phyloP scores from a whole-genome alignment of 2,329 filamentous ascomycete genomes.

The Dactylellina sp. region DNA sequence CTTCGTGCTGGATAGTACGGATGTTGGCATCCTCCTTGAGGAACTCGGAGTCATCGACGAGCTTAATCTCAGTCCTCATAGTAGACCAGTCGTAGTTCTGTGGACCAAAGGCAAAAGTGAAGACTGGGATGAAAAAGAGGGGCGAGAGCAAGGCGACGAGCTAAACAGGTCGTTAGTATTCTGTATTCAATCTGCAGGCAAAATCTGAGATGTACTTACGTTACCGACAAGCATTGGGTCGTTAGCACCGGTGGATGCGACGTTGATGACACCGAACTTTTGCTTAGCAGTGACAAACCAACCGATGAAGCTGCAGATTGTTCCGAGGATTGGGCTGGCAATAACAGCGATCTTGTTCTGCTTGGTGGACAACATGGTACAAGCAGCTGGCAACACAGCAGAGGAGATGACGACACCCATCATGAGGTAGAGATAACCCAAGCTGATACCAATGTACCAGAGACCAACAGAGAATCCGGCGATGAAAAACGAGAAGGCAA shows the following conservation, averaged over 20 bases:
- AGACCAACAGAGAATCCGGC: slow-evolving; percentile 82
- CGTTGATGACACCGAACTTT: slow-evolving; percentile 75
- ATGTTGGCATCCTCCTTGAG: slow-evolving; percentile 53
- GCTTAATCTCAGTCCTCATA: slow-evolving; percentile 79
- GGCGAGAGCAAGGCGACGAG: slow-evolving; percentile 84
- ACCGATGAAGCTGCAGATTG: slow-evolving; percentile 76
- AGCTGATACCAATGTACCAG: slow-evolving; percentile 78
- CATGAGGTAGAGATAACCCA: slow-evolving; percentile 89
- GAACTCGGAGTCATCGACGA: slow-evolving; percentile 78
- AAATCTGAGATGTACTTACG: slow-evolving; percentile 29
- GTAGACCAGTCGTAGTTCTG: slow-evolving; percentile 88
- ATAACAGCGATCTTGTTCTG: slow-evolving; percentile 82
- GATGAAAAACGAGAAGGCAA: slow-evolving; percentile 81
- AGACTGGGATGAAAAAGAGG: slow-evolving; percentile 76
- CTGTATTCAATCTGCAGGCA: no score
- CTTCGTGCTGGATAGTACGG: slow-evolving; percentile 68
- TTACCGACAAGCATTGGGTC: slow-evolving; percentile 55
- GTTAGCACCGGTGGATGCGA: slow-evolving; percentile 77
- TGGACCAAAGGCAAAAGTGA: slow-evolving; percentile 76
- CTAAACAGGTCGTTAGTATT: slow-evolving; percentile 66
- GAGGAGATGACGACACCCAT: slow-evolving; percentile 93
- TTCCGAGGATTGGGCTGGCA: slow-evolving; percentile 76
- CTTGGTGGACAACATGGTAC: slow-evolving; percentile 82
- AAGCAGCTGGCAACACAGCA: slow-evolving; percentile 82
- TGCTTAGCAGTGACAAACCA: slow-evolving; percentile 82